Evolutionary conservation across 768 basidiomycete genomes (phyloP).

Genomic region (Neoboletus magnificus): DNA sequence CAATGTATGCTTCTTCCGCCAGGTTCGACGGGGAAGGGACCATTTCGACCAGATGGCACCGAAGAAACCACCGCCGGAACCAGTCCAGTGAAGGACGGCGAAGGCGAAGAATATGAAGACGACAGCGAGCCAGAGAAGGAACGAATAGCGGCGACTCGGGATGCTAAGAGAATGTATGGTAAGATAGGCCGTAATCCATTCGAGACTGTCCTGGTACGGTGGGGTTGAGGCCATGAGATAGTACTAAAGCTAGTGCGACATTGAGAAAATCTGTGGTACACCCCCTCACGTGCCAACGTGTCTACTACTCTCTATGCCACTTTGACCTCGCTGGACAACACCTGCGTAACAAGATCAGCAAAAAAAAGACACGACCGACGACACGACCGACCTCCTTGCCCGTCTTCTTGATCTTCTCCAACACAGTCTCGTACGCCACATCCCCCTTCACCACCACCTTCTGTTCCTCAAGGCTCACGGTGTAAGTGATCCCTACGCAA

Average conservation of each 20-base stretch:
- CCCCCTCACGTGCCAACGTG: neutral
- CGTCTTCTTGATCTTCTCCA: conserved; percentile 82
- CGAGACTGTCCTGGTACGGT: conserved; percentile 38
- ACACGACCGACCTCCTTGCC: conserved; percentile 70
- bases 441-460: conserved; percentile 65
- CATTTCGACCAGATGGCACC: conserved; percentile 60
- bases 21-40: conserved; percentile 55
- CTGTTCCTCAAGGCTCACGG: conserved; percentile 65
- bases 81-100: conserved; percentile 42
- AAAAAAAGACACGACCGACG: neutral
- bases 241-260: neutral
- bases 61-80: conserved; percentile 38
- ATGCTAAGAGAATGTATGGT: conserved; percentile 52
- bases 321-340: conserved; percentile 44
- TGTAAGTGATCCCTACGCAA: conserved; percentile 37
- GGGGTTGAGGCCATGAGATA: conserved; percentile 43
- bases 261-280: neutral
- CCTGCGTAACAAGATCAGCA: conserved; percentile 23
- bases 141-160: conserved; percentile 53
- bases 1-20: conserved; percentile 46
- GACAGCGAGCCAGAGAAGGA: conserved; percentile 58
- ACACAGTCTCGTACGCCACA: conserved; percentile 59
- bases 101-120: conserved; percentile 39
- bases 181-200: conserved; percentile 59
- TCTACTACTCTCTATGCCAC: neutral